These are phyloP conservation scores for Sporisorium scitamineum DNA, from an alignment of 1,284 basidiomycete species.

Conservation along the genomic window DNA sequence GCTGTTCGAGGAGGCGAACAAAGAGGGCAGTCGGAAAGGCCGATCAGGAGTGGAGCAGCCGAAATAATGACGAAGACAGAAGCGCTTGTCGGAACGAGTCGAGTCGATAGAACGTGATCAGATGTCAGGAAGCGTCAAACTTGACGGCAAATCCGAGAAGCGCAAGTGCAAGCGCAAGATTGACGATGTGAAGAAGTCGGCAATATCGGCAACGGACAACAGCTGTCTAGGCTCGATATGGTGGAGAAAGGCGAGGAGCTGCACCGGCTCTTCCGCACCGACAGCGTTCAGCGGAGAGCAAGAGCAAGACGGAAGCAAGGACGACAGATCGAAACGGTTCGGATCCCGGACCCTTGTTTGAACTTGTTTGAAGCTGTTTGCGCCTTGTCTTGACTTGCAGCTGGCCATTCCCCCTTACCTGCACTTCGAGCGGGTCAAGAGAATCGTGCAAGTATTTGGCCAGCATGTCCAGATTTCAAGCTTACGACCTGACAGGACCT, in stretches of 20 bases:
- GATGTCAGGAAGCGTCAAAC: background rate
- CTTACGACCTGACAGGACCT: too few relatives aligned
- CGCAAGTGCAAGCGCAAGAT: background rate
- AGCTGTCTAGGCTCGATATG: too few relatives aligned
- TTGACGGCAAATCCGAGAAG: background rate
- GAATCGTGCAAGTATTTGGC: too few relatives aligned
- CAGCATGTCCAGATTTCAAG: too few relatives aligned
- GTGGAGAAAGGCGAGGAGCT: background rate
- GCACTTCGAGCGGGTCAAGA: too few relatives aligned
- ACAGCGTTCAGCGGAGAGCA: background rate
- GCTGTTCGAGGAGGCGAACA: background rate
- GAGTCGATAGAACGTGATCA: background rate
- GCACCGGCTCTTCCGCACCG: background rate
- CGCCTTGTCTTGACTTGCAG: too few relatives aligned
- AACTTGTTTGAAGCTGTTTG: too few relatives aligned
- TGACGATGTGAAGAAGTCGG: background rate
- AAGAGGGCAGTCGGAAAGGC: background rate
- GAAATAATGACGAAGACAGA: background rate
- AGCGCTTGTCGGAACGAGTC: background rate
- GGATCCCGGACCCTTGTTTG: too few relatives aligned
- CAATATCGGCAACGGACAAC: background rate
- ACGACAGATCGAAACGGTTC: constrained; percentile 19
- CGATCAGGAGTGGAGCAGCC: constrained; percentile 1
- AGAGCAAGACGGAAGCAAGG: background rate
- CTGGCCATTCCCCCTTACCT: too few relatives aligned